Conservation (phyloP, 1,284 basidiomycete genomes). For the Melampsora larici-populina region DNA sequence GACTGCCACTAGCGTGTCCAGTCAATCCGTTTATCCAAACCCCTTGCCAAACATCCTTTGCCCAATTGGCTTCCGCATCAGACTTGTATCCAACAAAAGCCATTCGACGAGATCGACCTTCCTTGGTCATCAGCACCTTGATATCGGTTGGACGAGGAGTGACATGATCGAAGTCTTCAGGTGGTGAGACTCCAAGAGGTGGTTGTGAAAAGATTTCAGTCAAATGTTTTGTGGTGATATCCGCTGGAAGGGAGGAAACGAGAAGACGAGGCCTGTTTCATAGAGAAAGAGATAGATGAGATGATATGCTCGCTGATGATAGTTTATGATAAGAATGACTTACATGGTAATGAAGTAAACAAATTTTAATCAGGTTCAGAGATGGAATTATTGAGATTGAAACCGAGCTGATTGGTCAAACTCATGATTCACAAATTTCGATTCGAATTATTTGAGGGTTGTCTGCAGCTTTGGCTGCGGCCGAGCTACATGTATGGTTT, state of each 20-base stretch:
- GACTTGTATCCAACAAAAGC: conserved; percentile 89
- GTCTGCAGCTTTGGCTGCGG: too few relatives aligned
- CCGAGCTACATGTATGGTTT: too few relatives aligned
- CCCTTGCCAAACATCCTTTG: conserved; percentile 78
- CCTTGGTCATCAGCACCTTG: conserved; percentile 71
- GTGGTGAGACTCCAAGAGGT: conserved; percentile 61
- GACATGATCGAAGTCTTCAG: conserved; percentile 49
- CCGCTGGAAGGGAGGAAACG: conserved; percentile 78
- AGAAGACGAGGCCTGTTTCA: conserved; percentile 67
- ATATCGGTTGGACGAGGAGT: conserved; percentile 70
- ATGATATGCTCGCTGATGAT: background rate
- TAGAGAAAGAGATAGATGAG: background rate
- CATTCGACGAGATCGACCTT: conserved; percentile 79
- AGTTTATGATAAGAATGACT: background rate
- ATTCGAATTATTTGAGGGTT: background rate
- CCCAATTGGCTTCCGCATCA: conserved; percentile 69
- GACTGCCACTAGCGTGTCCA: conserved; percentile 73
- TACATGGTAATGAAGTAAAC: background rate
- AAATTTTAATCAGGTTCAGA: background rate
- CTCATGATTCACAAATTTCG: too few relatives aligned
- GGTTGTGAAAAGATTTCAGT: conserved; percentile 56
- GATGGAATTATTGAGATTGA: background rate
- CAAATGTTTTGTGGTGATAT: conserved; percentile 66
- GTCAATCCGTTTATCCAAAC: conserved; percentile 64
- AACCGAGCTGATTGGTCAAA: too few relatives aligned